phyloP scores from a whole-genome alignment of 768 basidiomycete genomes.

The Nidularia sp. region DNA sequence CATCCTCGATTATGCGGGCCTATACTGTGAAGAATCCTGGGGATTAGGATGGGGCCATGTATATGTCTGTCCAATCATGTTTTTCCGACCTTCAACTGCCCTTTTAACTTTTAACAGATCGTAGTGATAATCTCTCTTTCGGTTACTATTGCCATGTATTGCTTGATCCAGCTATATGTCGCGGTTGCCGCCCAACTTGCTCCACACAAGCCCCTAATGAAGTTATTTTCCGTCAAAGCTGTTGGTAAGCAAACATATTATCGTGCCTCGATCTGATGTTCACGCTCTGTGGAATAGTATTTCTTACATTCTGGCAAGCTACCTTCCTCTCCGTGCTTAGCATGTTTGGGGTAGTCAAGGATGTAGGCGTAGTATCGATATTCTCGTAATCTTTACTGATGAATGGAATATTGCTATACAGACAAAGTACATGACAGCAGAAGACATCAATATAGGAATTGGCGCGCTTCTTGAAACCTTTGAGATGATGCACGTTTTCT shows the following conservation, averaged over 20 bases:
- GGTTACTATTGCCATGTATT: slow-evolving; percentile 77
- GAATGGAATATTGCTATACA: slow-evolving; percentile 11
- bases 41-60: slow-evolving; percentile 64
- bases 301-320: slow-evolving; percentile 78
- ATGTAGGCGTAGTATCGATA: slow-evolving; percentile 30
- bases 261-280: neutral
- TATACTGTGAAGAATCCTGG: slow-evolving; percentile 76
- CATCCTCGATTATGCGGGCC: slow-evolving; percentile 54
- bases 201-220: slow-evolving; percentile 58
- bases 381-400: neutral
- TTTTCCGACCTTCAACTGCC: no score
- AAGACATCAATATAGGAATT: slow-evolving; percentile 69
- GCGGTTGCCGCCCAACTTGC: slow-evolving; percentile 50
- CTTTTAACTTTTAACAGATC: slow-evolving; percentile 34
- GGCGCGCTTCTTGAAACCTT: slow-evolving; percentile 65
- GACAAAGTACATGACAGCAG: slow-evolving; percentile 69
- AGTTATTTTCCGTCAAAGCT: slow-evolving; percentile 70
- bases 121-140: slow-evolving; percentile 60
- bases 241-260: slow-evolving; percentile 41
- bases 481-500: slow-evolving; percentile 65
- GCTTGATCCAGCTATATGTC: slow-evolving; percentile 67
- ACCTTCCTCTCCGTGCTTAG: slow-evolving; percentile 53
- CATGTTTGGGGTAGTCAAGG: slow-evolving; percentile 58
- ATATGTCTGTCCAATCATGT: slow-evolving; percentile 45
- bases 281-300: no score